Evolutionary conservation across 768 basidiomycete species (phyloP).

Genomic region (Lyophyllum decastes): DNA sequence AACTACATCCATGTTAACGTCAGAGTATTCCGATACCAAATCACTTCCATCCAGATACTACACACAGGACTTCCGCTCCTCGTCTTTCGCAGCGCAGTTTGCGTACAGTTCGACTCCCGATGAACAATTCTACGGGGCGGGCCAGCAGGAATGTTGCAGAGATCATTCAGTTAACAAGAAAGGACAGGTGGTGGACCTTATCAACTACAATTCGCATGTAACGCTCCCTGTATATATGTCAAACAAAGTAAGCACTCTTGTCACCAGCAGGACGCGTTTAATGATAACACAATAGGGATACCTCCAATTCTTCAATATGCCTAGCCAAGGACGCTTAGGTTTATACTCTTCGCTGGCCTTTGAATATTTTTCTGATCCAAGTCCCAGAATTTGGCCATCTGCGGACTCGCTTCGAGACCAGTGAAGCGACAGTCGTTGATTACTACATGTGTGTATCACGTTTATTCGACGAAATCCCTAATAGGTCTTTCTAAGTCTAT

Average conservation of each 20-base stretch:
- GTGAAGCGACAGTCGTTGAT: constrained; percentile 34
- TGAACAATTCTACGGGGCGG: constrained; percentile 37
- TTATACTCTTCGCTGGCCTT: neutral
- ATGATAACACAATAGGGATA: constrained; percentile 26
- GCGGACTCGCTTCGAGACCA: constrained; percentile 31
- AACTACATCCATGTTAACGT: constrained; percentile 25
- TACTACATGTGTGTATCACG: constrained; percentile 34
- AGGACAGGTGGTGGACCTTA: constrained; percentile 36
- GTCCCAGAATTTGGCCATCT: constrained; percentile 31
- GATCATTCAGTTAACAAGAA: constrained; percentile 39
- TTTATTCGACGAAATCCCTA: neutral
- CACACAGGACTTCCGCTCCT: constrained; percentile 30
- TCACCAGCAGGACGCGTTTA: neutral
- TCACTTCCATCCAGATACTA: constrained; percentile 30
- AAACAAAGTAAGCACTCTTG: constrained; percentile 26
- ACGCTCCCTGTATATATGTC: constrained; percentile 38
- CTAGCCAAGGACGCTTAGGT: constrained; percentile 36
- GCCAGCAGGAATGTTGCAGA: constrained; percentile 38
- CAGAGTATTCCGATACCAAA: constrained; percentile 34
- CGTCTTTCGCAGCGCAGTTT: constrained; percentile 32
- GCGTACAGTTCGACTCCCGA: constrained; percentile 30
- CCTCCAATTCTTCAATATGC: constrained; percentile 37
- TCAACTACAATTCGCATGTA: constrained; percentile 38
- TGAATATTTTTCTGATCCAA: neutral
- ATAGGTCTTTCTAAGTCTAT: no score